These are phyloP conservation scores for Sugiyamaella qingdaonensis DNA, from an alignment of 805 yeast genomes.

Conservation along the genomic window DNA sequence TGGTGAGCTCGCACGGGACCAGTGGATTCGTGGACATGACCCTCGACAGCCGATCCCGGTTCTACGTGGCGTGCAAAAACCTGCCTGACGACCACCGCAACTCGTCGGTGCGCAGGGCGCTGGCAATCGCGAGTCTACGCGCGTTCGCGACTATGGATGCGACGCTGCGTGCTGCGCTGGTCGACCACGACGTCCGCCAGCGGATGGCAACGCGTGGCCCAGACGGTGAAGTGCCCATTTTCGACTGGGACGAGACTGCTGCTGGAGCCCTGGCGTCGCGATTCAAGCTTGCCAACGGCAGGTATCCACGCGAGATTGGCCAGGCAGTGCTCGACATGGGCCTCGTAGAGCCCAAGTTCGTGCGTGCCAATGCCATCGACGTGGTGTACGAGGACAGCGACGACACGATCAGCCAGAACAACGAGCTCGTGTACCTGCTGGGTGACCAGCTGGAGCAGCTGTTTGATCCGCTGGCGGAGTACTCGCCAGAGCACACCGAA, in stretches of 20 bases:
- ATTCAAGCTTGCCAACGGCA: slow-evolving; percentile 52
- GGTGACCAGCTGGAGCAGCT: slow-evolving; percentile 86
- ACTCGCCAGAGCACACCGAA: slow-evolving; percentile 86
- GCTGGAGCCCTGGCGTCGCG: slow-evolving; percentile 77
- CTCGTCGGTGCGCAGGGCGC: slow-evolving; percentile 63
- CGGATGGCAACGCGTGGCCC: not conserved
- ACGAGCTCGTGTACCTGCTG: slow-evolving; percentile 65
- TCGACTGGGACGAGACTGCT: slow-evolving; percentile 70
- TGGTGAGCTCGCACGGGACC: slow-evolving; percentile 52
- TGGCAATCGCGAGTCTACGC: slow-evolving; percentile 70
- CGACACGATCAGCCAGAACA: slow-evolving; percentile 58
- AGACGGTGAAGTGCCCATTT: slow-evolving; percentile 13
- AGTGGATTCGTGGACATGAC: slow-evolving; percentile 56
- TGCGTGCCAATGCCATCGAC: slow-evolving; percentile 61
- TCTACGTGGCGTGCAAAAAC: slow-evolving; percentile 75
- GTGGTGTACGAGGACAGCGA: slow-evolving; percentile 62
- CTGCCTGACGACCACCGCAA: slow-evolving; percentile 45
- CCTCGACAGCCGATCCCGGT: slow-evolving; percentile 56
- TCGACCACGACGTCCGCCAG: not conserved
- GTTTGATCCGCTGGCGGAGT: slow-evolving; percentile 85
- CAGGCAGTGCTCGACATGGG: slow-evolving; percentile 53
- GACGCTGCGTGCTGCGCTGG: slow-evolving; percentile 19
- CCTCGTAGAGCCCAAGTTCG: slow-evolving; percentile 44
- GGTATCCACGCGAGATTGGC: slow-evolving; percentile 57
- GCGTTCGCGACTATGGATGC: slow-evolving; percentile 57